Evolutionary conservation across 148 eudicot species (phyloP), one percentile per base, ranked within the genome.

Genomic region (Rhododendron molle): DNA sequence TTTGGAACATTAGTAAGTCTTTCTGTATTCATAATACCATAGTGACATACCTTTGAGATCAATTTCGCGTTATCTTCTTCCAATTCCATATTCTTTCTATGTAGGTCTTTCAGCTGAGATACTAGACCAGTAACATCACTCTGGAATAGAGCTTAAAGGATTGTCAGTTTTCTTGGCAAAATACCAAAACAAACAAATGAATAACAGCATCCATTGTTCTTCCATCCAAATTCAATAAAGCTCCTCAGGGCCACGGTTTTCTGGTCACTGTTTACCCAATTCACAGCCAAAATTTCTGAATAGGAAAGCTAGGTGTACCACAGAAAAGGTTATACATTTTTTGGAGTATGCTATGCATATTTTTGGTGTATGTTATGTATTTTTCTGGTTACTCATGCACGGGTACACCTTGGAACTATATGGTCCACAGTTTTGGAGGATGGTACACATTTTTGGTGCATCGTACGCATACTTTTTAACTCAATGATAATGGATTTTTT

Each of bases 41-140:
- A 36, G 4, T 20, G 30, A 58, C 7, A 62, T 92, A 95, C 99
- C 94, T 88, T 91, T 46, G 92, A 91, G 82, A 83, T 87, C 84
- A 97, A 85, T 78, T 77, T 87, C 72, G 52, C 90, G 86, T 97
- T 97, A 84, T 93, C 96, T 67, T 94, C 95, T 85, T 95, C 98
- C 73, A 94, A 84, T 76, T 92, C 90, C 7, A 87, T 77, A 82
- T 94, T 97, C 92, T 81, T 92, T 86, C 87, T 91, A 65, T 97
- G 98, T 87, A 97, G 82, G 83, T 93, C 99, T 89, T 92, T 86
- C 69, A 97, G 86, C 89, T 97, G 99, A 60, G 99, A 92, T 47
- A 97, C 94, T 86, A 97, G 90, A 82, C 95, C 96, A 80, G 93
- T 92, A 67, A 97, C 88, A 89, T 97, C 99, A 85, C 90, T 91